Evolutionary conservation across 2,329 filamentous ascomycete species (phyloP), one percentile per base, ranked within the genome.

Genomic region (Diaporthe amygdali): DNA sequence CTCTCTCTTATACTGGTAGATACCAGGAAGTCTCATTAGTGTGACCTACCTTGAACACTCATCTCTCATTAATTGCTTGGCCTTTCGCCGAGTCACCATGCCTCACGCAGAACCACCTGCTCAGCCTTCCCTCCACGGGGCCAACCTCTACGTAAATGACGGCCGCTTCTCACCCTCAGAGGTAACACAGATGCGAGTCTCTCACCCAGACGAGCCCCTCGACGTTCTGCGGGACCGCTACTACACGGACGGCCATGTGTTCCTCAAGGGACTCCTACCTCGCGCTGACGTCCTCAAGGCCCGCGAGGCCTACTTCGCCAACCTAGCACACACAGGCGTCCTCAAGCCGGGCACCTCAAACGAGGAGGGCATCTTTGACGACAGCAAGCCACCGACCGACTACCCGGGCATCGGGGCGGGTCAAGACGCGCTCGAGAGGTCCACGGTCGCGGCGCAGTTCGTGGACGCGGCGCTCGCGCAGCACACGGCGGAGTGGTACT

Each of bases 351-450:
- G 83, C 44, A 87, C 86, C 0, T 77, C 82, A 5, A 82, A 86
- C 0, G 83, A 88, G 0, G 82, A 88, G 1, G 88, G 89, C 0
- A 84, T 90, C 68, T 90, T 89, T 74, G 83, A 88, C 75, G 61
- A 79, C 0, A 69, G 78, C 0, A 84, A 84, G 68, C 77, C 82
- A 46, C 78, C 80, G 14, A 76, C 79, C 20, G 81, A 86, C 47
- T 88, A 82, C 70, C 86, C 86, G 0, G 86, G 86, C 1, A 88
- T 90, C 68, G 88, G 88, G 2, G 86, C 87, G 1, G 87, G 87
- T 0, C 82, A 85, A 83, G 64, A 55, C 49, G 41, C 49, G 6
- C 49, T 52, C 7, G 82, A 82, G n/a, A 76, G 74, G 2, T 76
- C 74, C 14, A 59, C 67, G 27, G 39, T 54, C 34, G 64, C 64